Base-by-base conservation (phyloP, 2,329 filamentous ascomycete genomes). In the Capronia epimyces region DNA sequence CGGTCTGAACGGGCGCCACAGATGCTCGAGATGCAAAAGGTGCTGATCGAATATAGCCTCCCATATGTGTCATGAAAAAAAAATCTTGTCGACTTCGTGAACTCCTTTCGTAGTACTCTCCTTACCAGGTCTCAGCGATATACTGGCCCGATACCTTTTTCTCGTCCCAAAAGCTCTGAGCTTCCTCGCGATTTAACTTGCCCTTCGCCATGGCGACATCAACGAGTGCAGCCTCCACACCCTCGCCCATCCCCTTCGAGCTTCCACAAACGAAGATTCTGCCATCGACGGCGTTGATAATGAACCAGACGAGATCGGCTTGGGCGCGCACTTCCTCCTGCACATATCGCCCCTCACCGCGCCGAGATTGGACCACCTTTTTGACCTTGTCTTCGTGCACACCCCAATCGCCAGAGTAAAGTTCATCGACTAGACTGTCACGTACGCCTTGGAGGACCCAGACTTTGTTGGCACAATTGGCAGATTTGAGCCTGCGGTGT, bases 271-370 rank as follows among this genome's bases (percentile, higher is more conserved):
- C 93, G 66, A 98, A 98, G 46, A 97, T 83, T 46, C 93, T 83
- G 1, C 93, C 93, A 64, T 98, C 93, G n/a, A 97, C 77, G 1
- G 89, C 83, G 67, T 97, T 97, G 75, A 95, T 87, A 58, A 97
- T 89, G 68, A 89, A 95, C 93, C 93, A 98, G 13, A 97, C 91
- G n/a, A 97, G 79, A 65, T 97, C 93, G 1, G 90, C 88, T 67
- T 97, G 93, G 58, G 87, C 79, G 9, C 81, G 77, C 7, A 98
- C 91, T 69, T 97, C 93, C 64, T 98, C 93, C 66, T 98, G 93
- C 1, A 98, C 93, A 65, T 98, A 98, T 59, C 86, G 84, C 57
- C 88, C 87, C 61, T 89, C 86, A 40, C 86, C 87, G 43, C 76
- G 78, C 46, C 83, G 83, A 60, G 80, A 87, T 68, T 93, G 81